phyloP scores from a whole-genome alignment of 148 eudicot genomes.

The Oxyria digyna region DNA sequence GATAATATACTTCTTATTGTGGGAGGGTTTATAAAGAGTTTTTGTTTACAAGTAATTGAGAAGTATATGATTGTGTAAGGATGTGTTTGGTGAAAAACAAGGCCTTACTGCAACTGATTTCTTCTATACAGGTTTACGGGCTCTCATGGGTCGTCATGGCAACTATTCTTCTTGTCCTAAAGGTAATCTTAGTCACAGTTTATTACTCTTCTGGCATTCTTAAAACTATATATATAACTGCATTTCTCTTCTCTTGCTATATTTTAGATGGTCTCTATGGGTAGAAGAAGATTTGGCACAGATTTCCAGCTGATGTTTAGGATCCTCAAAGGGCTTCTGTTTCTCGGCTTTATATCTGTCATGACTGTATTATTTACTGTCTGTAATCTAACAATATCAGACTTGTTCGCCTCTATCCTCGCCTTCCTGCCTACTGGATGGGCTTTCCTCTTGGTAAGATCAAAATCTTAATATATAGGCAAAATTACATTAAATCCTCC shows the following conservation, averaged over 20 bases:
- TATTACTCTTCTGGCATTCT: not conserved
- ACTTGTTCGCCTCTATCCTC: slow-evolving; percentile 69
- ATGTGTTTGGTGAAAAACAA: no score
- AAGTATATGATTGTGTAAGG: no score
- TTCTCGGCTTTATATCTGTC: slow-evolving; percentile 79
- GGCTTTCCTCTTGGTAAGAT: slow-evolving; percentile 83
- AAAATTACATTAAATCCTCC: not conserved
- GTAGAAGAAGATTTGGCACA: slow-evolving; percentile 83
- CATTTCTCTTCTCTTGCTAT: slow-evolving; percentile 14
- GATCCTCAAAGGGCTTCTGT: slow-evolving; percentile 87
- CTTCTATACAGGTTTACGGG: slow-evolving; percentile 63
- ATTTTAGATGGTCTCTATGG: slow-evolving; percentile 86
- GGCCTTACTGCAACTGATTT: not conserved
- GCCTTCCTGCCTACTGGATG: slow-evolving; percentile 97
- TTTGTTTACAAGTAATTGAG: no score
- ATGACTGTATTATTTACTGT: slow-evolving; percentile 85
- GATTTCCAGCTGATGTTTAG: slow-evolving; percentile 99
- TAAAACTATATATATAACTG: not conserved
- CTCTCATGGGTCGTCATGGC: slow-evolving; percentile 96
- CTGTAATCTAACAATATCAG: slow-evolving; percentile 49
- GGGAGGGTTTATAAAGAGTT: no score
- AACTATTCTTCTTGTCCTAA: slow-evolving; percentile 61
- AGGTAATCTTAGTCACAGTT: slow-evolving; percentile 33
- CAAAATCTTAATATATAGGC: not conserved
- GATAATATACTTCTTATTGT: no score